Base-by-base conservation (phyloP, 1,284 basidiomycete species). In the Fistulinella cinereoalba region DNA sequence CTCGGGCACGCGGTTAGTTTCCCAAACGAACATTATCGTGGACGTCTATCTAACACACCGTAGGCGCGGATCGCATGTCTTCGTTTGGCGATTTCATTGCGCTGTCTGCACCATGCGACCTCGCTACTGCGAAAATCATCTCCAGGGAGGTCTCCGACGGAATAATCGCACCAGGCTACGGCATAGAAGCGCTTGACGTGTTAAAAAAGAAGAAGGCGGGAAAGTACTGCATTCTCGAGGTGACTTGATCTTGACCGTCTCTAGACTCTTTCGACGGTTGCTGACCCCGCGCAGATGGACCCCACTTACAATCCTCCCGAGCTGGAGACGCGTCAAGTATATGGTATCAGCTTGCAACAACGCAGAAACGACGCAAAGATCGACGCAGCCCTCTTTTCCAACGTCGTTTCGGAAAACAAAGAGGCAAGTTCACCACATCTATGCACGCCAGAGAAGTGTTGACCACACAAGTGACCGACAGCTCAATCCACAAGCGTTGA, bases 51-150 rank as follows among this genome's bases (percentile, higher is more conserved):
- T 15, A 41, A 16, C 5, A 23, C 50, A 23, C 31, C 49, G 12
- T 56, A 88, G 87, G 94, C 54, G 97, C 96, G 16, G 97, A 99
- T 70, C 86, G 96, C 46, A 99, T 99, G 96, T 97, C 94, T 2
- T 97, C 93, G 6, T 99, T 99, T 65, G 96, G 96, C 21, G 97
- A 99, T 74, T 97, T 99, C 68, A 96, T 99, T 62, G 96, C 93
- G 1, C 79, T 99, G 12, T 97, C 93, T 21, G 86, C 91, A 45
- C 82, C 84, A 28, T 97, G 94, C 70, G 97, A 99, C 68, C 77
- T 92, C 28, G 87, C 92, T 4, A 99, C 96, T 10, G 96, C 96
- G 43, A 85, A 85, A 57, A 97, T 99, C 67, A 97, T 99, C 68
- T 95, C 92, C 16, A 83, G 97, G 22, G 96, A 99, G 68, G 96